phyloP scores from a whole-genome alignment of 139 green algal genomes.

The Helicosporidium sp. region DNA sequence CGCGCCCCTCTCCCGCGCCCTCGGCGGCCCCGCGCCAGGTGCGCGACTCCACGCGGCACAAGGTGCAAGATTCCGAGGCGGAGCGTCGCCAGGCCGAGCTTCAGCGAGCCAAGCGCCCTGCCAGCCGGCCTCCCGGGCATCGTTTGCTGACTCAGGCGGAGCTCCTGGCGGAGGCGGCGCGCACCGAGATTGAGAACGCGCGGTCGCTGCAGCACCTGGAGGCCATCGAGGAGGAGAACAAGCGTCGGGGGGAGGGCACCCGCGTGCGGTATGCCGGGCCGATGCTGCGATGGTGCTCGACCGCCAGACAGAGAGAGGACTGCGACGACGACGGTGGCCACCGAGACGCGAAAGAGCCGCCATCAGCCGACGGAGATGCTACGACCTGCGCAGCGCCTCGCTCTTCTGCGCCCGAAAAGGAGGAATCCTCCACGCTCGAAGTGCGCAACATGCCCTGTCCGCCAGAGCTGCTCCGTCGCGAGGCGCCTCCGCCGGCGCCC shows the following conservation, averaged over 20 bases:
- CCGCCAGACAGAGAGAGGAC: too few species aligned
- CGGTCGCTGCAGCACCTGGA: conserved; percentile 39
- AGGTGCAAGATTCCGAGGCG: conserved; percentile 29
- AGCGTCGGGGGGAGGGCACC: conserved; percentile 24
- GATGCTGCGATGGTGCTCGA: conserved; percentile 21
- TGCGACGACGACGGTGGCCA: too few species aligned
- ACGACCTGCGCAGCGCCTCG: too few species aligned
- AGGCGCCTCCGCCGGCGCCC: conserved; percentile 6
- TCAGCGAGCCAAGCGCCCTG: conserved; percentile 14
- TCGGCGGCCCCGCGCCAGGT: conserved; percentile 1
- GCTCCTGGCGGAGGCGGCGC: conserved; percentile 64
- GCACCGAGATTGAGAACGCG: conserved; percentile 63
- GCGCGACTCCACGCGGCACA: conserved; percentile 30
- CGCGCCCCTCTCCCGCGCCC: not conserved
- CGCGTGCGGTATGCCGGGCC: conserved; percentile 30
- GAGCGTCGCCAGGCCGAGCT: conserved; percentile 11
- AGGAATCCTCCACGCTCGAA: conserved; percentile 17
- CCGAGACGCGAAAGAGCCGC: too few species aligned
- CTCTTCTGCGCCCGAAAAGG: too few species aligned
- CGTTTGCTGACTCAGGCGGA: conserved; percentile 50
- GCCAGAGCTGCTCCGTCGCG: conserved; percentile 7
- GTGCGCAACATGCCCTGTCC: conserved; percentile 32
- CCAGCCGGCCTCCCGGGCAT: conserved; percentile 2
- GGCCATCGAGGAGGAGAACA: conserved; percentile 36
- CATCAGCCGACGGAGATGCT: too few species aligned